phyloP scores from a whole-genome alignment of 2,329 filamentous ascomycete genomes.

The Trichoderma sp. region DNA sequence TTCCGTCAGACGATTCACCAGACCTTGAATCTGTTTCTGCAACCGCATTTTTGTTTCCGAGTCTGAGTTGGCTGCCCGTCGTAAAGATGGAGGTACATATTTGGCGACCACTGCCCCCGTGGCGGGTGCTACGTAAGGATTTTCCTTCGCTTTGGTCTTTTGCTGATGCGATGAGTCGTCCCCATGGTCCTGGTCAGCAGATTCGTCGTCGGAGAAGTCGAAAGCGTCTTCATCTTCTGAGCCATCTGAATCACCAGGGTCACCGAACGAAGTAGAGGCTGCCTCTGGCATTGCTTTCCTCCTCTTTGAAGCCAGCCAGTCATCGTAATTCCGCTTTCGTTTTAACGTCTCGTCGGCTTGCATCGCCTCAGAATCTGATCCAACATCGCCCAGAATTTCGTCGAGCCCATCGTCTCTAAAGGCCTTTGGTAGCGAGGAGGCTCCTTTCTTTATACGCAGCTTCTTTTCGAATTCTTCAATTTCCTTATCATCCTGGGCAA shows the following conservation, averaged over 20 bases:
- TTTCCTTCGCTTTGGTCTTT: slow-evolving; percentile 63
- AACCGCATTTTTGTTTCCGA: slow-evolving; percentile 66
- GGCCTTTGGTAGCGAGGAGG: slow-evolving; percentile 68
- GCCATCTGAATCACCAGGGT: slow-evolving; percentile 25
- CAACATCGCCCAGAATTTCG: slow-evolving; percentile 67
- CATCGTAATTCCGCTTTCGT: slow-evolving; percentile 53
- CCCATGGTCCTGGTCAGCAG: slow-evolving; percentile 31
- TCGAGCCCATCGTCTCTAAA: slow-evolving; percentile 82
- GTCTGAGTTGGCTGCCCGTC: slow-evolving; percentile 60
- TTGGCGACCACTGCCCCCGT: slow-evolving; percentile 53
- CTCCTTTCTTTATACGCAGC: slow-evolving; percentile 73
- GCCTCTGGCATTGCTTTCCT: slow-evolving; percentile 26
- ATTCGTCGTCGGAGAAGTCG: slow-evolving; percentile 28
- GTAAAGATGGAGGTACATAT: slow-evolving; percentile 85
- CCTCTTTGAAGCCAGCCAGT: slow-evolving; percentile 57
- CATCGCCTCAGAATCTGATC: slow-evolving; percentile 44
- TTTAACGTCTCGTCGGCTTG: slow-evolving; percentile 58
- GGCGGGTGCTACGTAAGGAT: slow-evolving; percentile 79
- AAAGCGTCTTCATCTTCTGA: slow-evolving; percentile 26
- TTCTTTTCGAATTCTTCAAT: slow-evolving; percentile 86
- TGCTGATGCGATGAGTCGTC: slow-evolving; percentile 28
- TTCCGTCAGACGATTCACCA: slow-evolving; percentile 90
- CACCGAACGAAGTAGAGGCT: slow-evolving; percentile 3
- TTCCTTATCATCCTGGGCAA: slow-evolving; percentile 81
- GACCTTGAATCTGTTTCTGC: slow-evolving; percentile 77